A percentile compares a stretch with the other conserved stretches of the same genome.
Conservation (phyloP, 306 rosid species). For the Cicer yamashitae region DNA sequence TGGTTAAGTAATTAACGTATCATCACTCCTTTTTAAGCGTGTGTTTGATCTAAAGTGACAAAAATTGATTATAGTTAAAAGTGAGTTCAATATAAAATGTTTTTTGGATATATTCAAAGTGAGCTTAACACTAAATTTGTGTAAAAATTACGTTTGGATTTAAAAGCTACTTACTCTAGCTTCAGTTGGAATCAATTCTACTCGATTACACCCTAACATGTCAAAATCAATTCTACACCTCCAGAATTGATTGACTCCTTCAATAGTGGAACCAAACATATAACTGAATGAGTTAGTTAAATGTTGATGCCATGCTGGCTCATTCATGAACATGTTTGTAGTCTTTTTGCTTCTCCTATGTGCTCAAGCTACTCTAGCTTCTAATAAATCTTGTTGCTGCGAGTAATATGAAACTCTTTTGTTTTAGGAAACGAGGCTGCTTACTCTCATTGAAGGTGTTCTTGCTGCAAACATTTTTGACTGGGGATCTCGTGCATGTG, state of each 20-base stretch:
- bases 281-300: slow-evolving; percentile 21
- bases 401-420: slow-evolving; percentile 37
- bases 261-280: too few species aligned
- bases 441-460: slow-evolving; percentile 92
- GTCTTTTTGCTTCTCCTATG: slow-evolving; percentile 28
- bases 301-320: neutral
- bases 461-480: slow-evolving; percentile 98
- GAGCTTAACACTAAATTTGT: too few species aligned
- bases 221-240: too few species aligned
- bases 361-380: slow-evolving; percentile 13
- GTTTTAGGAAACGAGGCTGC: slow-evolving; percentile 85
- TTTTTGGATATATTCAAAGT: too few species aligned
- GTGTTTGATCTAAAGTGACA: neutral
- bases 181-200: too few species aligned
- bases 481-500: slow-evolving; percentile 99
- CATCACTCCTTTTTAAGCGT: neutral
- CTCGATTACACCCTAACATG: too few species aligned
- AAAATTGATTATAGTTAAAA: too few species aligned
- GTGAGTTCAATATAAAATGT: too few species aligned
- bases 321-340: neutral
- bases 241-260: too few species aligned
- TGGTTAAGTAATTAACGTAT: neutral
- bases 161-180: too few species aligned
- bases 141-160: too few species aligned
- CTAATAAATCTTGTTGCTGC: slow-evolving; percentile 38